These are phyloP conservation scores for Pisolithus albus DNA, from an alignment of 768 basidiomycete genomes.

Conservation along the genomic window DNA sequence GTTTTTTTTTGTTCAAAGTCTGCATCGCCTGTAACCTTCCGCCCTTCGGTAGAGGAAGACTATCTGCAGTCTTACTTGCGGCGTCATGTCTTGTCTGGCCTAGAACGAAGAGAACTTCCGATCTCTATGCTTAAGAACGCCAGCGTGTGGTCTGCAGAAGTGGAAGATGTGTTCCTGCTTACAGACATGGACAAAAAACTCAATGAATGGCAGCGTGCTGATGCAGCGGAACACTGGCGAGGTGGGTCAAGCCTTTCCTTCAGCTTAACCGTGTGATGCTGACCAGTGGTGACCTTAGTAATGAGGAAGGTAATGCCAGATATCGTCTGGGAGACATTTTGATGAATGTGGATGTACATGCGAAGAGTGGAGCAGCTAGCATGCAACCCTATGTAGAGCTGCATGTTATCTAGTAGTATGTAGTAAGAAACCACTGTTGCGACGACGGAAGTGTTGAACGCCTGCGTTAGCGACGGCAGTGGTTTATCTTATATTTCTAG, in stretches of 20 bases:
- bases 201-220: slow-evolving; percentile 56
- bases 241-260: slow-evolving; percentile 33
- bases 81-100: slow-evolving; percentile 45
- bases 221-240: slow-evolving; percentile 70
- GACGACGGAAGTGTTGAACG: too few relatives aligned
- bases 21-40: slow-evolving; percentile 48
- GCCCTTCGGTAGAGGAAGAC: slow-evolving; percentile 46
- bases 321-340: slow-evolving; percentile 75
- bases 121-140: slow-evolving; percentile 33
- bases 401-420: too few relatives aligned
- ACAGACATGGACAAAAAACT: slow-evolving; percentile 59
- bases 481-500: too few relatives aligned
- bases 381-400: too few relatives aligned
- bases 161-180: slow-evolving; percentile 46
- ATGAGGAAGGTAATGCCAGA: slow-evolving; percentile 76
- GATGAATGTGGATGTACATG: slow-evolving; percentile 10
- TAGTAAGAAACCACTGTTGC: too few relatives aligned
- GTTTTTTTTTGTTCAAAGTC: slow-evolving; percentile 77
- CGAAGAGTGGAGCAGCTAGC: too few relatives aligned
- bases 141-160: slow-evolving; percentile 13
- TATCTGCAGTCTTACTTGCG: slow-evolving; percentile 67
- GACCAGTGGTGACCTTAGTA: slow-evolving; percentile 36
- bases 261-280: slow-evolving; percentile 2
- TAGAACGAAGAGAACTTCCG: slow-evolving; percentile 50
- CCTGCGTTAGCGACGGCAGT: too few relatives aligned